Conservation (phyloP, 2,329 filamentous ascomycete genomes). For the Mollisia scopiformis region DNA sequence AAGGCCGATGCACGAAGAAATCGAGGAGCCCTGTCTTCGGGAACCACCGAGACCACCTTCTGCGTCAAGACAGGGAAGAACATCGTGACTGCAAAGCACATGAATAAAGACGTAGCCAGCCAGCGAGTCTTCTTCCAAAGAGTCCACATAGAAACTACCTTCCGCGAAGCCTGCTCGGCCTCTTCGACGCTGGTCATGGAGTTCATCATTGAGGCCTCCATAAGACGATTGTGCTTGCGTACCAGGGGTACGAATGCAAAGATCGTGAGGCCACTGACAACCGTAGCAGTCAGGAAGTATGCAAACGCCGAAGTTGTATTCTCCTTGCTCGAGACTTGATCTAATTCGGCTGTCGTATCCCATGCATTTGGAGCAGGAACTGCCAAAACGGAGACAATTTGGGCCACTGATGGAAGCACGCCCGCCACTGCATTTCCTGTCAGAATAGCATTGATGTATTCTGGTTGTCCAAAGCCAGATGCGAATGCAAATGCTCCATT, state of each 20-base stretch:
- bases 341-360: constrained; percentile 22
- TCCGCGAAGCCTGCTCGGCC: constrained; percentile 51
- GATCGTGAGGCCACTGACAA: constrained; percentile 71
- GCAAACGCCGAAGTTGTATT: constrained; percentile 76
- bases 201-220: constrained; percentile 54
- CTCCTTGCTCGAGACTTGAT: constrained; percentile 40
- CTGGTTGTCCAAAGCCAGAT: constrained; percentile 78
- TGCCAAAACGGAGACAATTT: constrained; percentile 80
- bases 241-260: constrained; percentile 76
- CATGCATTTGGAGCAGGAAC: constrained; percentile 51
- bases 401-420: constrained; percentile 83
- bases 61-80: constrained; percentile 91
- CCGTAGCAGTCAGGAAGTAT: constrained; percentile 88
- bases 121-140: constrained; percentile 81
- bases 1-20: constrained; percentile 77
- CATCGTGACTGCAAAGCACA: constrained; percentile 88
- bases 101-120: constrained; percentile 74
- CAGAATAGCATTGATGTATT: constrained; percentile 98
- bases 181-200: constrained; percentile 55
- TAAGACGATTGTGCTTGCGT: constrained; percentile 57
- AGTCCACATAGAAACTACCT: constrained; percentile 59
- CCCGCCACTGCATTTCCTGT: constrained; percentile 90
- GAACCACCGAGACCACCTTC: constrained; percentile 58
- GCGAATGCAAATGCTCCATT: constrained; percentile 95
- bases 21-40: constrained; percentile 45